Evolutionary conservation across 2,329 filamentous ascomycete genomes (phyloP), one percentile per base, ranked within the genome.

Genomic region (Allantophomopsis lycopodina): DNA sequence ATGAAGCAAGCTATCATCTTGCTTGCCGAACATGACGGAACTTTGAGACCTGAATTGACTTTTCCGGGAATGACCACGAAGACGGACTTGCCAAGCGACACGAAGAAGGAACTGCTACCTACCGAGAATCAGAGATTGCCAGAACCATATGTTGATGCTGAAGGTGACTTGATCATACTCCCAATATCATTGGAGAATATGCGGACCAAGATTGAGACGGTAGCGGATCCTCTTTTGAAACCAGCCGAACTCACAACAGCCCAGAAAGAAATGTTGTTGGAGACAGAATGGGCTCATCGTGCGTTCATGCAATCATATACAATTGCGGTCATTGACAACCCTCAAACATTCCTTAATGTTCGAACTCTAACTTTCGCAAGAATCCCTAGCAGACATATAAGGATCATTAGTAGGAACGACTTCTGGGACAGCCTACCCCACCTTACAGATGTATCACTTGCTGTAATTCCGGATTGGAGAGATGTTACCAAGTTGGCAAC

Each of bases 301-400:
- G 78, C 77, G 14, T 78, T 83, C 52, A 63, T 83, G 36, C 71
- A 77, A 37, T 79, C 78, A 1, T 83, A 79, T 47, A 69, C 76
- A 46, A 68, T 82, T 36, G 70, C 75, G 2, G 56, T 83, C 34
- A 70, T 76, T 17, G 75, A 82, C 49, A 79, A 79, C 43, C 60
- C 61, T 4, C 46, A 50, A 5, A 66, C 61, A 2, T 80, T 83
- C 46, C 43, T 51, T 7, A 56, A 63, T 5, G 63, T 84, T 34
- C 69, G 68, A 16, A 73, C 67, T 5, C 54, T 85, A 33, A 79
- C 70, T 28, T 66, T 85, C 38, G 70, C 77, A 37, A 74, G 76
- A 39, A 61, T 84, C 12, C 77, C 79, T 1, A 76, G 73, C 51
- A 64, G 70, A 14, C 70, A 80, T 43, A 49, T 84, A 7, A 56